Base-by-base conservation (phyloP, 2,329 filamentous ascomycete species). In the Aspergillus pseudotamarii region DNA sequence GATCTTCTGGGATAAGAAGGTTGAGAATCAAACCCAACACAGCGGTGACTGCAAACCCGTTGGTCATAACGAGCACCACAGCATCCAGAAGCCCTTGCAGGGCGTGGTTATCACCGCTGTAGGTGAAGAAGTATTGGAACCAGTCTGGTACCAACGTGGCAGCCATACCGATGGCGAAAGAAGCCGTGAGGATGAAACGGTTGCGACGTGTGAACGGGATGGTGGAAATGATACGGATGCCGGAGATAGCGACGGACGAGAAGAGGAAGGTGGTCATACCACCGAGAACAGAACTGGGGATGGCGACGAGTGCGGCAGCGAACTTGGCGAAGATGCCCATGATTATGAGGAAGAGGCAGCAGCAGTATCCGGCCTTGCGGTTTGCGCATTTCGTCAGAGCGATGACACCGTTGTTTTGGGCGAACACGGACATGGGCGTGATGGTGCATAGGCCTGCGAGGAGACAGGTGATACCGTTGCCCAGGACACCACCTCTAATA, bases 21-120 rank as follows among this genome's bases (percentile, higher is more conserved):
- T 96, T 96, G 57, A 97, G 82, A 26, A 91, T 76, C 73, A 95
- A 83, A 57, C 88, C 88, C 46, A 94, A 74, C 28, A 93, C 85
- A 0, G 91, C 93, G 0, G 91, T 90, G 23, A 96, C 83, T 2
- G 80, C 79, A 50, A 82, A 82, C 0, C 80, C 80, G 28, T 80
- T 93, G 78, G 90, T 86, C 86, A 93, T 89, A 62, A 93, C 82
- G 46, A 94, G 80, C 5, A 85, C 83, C 62, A 93, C 77, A 11
- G 79, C 80, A 61, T 81, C 73, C 36, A 81, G 72, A 61, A 82
- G 72, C 1, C 80, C 80, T 76, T 91, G 90, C 73, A 94, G 88
- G 36, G 89, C 84, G 75, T 88, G 89, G 80, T 94, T 94, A 74
- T 75, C 68, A 8, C 80, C 80, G 0, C 63, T 57, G 56, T 82